These are phyloP conservation scores for Penicillium turbatum DNA, from an alignment of 495 filamentous ascomycete species.

Conservation along the genomic window DNA sequence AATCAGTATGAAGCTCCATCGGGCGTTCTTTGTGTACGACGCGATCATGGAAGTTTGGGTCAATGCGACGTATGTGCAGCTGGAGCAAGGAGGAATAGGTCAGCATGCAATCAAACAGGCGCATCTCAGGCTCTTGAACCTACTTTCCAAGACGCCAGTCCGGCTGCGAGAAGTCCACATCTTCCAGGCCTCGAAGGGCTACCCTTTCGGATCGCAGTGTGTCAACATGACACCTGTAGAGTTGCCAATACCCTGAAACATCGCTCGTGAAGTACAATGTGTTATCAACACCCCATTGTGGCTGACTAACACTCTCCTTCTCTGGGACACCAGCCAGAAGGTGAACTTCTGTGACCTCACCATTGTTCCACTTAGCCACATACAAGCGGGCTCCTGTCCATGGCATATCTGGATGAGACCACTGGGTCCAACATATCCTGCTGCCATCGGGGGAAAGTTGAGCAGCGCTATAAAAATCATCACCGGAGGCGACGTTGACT, in stretches of 20 bases:
- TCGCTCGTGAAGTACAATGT: conserved; percentile 34
- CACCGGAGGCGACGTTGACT: conserved; percentile 25
- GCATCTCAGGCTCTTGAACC: neutral
- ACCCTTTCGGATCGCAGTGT: conserved; percentile 10
- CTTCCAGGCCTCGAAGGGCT: conserved; percentile 27
- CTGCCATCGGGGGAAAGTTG: conserved; percentile 35
- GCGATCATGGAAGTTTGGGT: conserved; percentile 23
- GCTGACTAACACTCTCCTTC: conserved; percentile 30
- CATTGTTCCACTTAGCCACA: conserved; percentile 26
- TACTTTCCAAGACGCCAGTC: conserved; percentile 30
- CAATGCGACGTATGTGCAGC: conserved; percentile 27
- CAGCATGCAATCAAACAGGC: neutral
- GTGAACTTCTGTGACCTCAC: conserved; percentile 4
- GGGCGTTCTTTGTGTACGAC: conserved; percentile 18
- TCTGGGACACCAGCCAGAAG: conserved; percentile 19
- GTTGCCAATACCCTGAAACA: conserved; percentile 31
- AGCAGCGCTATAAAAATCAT: conserved; percentile 41
- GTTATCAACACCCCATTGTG: conserved; percentile 33
- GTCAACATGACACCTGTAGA: conserved; percentile 17
- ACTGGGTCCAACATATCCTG: conserved; percentile 38
- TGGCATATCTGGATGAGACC: conserved; percentile 42
- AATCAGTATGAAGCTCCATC: conserved; percentile 24
- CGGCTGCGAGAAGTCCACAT: conserved; percentile 31
- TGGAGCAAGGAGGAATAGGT: neutral
- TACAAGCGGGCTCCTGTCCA: conserved; percentile 33